Percentiles rank a stretch among this genome's conserved stretches.
Evolutionary conservation across 495 filamentous ascomycete genomes (phyloP).

Genomic region (Cryomyces minteri): DNA sequence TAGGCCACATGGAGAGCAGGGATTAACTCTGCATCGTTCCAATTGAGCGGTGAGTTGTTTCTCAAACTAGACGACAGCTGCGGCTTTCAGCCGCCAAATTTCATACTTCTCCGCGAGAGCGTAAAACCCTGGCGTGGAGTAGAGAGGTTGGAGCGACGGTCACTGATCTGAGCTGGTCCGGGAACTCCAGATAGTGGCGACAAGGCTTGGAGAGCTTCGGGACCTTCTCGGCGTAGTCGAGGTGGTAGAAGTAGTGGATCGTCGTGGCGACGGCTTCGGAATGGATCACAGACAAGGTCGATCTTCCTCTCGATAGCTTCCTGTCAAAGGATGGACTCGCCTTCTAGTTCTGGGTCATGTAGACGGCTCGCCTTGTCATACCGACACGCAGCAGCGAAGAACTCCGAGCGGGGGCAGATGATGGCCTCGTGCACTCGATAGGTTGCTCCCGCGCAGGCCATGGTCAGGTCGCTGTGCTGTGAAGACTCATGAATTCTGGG

Average conservation of each 20-base stretch:
- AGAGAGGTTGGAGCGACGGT: too few relatives aligned
- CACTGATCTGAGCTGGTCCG: too few relatives aligned
- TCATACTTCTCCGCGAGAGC: too few relatives aligned
- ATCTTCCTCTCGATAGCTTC: slow-evolving; percentile 25
- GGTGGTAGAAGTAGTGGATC: slow-evolving; percentile 21
- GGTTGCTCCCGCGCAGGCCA: slow-evolving; percentile 16
- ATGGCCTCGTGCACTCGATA: slow-evolving; percentile 22
- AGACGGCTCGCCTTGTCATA: slow-evolving; percentile 14
- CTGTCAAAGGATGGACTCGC: slow-evolving; percentile 16
- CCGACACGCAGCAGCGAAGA: slow-evolving; percentile 23
- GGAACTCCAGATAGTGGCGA: too few relatives aligned
- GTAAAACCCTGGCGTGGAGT: too few relatives aligned
- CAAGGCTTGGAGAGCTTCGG: too few relatives aligned
- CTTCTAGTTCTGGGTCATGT: slow-evolving; percentile 20
- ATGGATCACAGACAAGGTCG: slow-evolving; percentile 11
- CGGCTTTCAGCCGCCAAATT: not conserved
- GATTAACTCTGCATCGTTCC: too few relatives aligned
- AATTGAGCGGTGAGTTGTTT: too few relatives aligned
- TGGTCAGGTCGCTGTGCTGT: slow-evolving; percentile 24
- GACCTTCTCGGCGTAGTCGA: slow-evolving; percentile 19
- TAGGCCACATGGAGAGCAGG: too few relatives aligned
- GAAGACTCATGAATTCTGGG: too few relatives aligned
- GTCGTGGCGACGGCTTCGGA: not conserved
- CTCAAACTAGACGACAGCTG: too few relatives aligned
- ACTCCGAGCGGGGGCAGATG: slow-evolving; percentile 20